phyloP scores from a whole-genome alignment of 495 filamentous ascomycete species.

The Usnea hakonensis region DNA sequence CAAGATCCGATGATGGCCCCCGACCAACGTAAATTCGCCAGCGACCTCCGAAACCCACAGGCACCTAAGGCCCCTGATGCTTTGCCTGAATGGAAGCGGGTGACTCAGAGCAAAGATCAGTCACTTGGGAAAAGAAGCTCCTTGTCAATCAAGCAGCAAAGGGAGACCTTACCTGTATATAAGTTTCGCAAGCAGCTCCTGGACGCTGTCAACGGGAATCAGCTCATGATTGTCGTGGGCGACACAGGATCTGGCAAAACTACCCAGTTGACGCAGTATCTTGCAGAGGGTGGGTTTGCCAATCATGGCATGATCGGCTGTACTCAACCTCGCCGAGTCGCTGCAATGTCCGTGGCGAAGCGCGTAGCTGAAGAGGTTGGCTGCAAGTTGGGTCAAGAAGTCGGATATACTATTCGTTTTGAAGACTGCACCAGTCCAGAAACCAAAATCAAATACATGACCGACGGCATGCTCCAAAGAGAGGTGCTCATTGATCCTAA shows the following conservation, averaged over 20 bases:
- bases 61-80: slow-evolving; percentile 51
- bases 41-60: slow-evolving; percentile 60
- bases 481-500: slow-evolving; percentile 89
- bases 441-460: slow-evolving; percentile 99
- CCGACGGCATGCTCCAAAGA: slow-evolving; percentile 94
- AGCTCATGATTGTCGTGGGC: slow-evolving; percentile 90
- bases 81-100: slow-evolving; percentile 89
- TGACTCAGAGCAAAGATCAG: slow-evolving; percentile 71
- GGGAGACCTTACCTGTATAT: slow-evolving; percentile 83
- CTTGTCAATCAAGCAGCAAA: slow-evolving; percentile 91
- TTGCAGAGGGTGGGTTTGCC: slow-evolving; percentile 86
- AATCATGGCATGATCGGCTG: slow-evolving; percentile 92
- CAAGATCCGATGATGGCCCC: slow-evolving; percentile 90
- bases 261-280: slow-evolving; percentile 89
- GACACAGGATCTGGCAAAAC: slow-evolving; percentile 98
- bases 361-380: slow-evolving; percentile 96
- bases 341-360: slow-evolving; percentile 94
- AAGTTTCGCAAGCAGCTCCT: slow-evolving; percentile 84
- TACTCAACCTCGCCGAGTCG: slow-evolving; percentile 93
- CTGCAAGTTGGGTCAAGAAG: slow-evolving; percentile 80
- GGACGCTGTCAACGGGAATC: slow-evolving; percentile 79
- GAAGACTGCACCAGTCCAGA: slow-evolving; percentile 86
- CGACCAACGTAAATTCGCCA: slow-evolving; percentile 77
- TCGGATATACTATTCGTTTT: slow-evolving; percentile 97
- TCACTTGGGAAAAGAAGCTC: slow-evolving; percentile 79